Percentiles rank a stretch among this genome's conserved stretches.
Evolutionary conservation across 352 stramenopile species (phyloP).

Genomic region (Phytophthora uliginosa): DNA sequence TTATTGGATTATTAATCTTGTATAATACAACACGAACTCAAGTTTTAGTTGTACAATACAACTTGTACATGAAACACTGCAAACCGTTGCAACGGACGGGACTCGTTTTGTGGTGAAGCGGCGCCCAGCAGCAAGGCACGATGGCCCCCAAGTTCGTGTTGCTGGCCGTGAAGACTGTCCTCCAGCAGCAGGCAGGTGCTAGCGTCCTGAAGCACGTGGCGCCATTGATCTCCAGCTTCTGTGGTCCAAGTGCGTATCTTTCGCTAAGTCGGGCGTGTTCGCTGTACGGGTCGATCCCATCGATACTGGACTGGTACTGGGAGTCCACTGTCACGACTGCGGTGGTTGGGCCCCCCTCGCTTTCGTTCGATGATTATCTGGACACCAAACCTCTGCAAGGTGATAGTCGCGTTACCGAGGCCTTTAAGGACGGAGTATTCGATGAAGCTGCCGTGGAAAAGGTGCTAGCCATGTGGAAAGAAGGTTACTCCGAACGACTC

Average conservation of each 20-base stretch:
- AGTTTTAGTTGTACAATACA: not conserved
- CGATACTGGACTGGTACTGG: constrained; percentile 7
- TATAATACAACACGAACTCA: not conserved
- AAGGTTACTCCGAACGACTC: not conserved
- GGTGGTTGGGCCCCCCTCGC: not conserved
- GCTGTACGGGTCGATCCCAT: not conserved
- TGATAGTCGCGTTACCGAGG: not conserved
- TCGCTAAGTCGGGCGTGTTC: not conserved
- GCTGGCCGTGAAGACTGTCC: not conserved
- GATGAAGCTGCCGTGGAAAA: not conserved
- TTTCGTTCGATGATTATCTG: not conserved
- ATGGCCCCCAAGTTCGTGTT: not conserved
- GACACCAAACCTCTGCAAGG: not conserved
- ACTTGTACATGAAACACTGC: not conserved
- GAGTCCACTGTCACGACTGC: not conserved
- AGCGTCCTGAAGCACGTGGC: not conserved
- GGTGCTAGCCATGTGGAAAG: not conserved
- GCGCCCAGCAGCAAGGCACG: not conserved
- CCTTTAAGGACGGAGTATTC: not conserved
- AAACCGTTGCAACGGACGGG: not conserved
- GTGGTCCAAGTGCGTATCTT: not conserved
- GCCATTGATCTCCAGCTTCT: not conserved
- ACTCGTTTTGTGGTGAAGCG: not conserved
- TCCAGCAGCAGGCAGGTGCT: not conserved
- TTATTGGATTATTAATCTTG: not conserved